Evolutionary conservation across 176 grass and related monocot genomes (phyloP).

Genomic region (Carex scoparia): DNA sequence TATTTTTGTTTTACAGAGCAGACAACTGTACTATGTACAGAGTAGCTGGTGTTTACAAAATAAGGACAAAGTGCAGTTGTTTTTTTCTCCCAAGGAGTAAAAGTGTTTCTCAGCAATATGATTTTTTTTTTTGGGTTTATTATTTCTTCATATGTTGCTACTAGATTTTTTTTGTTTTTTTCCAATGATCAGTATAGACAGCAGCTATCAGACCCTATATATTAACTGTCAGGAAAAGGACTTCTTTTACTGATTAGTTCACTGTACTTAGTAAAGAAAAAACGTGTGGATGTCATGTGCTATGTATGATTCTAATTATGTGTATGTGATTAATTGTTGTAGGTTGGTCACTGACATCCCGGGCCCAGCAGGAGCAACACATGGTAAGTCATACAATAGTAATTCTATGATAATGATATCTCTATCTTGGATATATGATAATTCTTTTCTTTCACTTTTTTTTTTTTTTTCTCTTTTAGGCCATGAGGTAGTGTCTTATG

Average conservation of each 20-base stretch:
- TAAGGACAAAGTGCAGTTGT: neutral
- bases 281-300: neutral
- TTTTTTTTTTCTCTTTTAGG: constrained; percentile 27
- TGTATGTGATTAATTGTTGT: constrained; percentile 8
- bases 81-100: neutral
- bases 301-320: neutral
- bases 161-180: neutral
- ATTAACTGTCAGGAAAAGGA: neutral
- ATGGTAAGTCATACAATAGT: constrained; percentile 34
- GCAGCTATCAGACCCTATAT: neutral
- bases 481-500: constrained; percentile 56
- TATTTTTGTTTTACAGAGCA: neutral
- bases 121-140: neutral
- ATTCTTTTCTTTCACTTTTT: neutral
- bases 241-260: constrained; percentile 2
- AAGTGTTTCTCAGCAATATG: constrained; percentile 3
- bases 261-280: neutral
- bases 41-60: neutral
- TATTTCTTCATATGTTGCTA: constrained; percentile 1
- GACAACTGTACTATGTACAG: neutral
- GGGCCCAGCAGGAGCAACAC: constrained; percentile 43
- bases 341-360: constrained; percentile 94
- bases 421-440: neutral
- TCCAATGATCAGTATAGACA: neutral
- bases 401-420: neutral